Evolutionary conservation across 2,329 filamentous ascomycete genomes (phyloP).

Genomic region (Monosporascus cannonballus): DNA sequence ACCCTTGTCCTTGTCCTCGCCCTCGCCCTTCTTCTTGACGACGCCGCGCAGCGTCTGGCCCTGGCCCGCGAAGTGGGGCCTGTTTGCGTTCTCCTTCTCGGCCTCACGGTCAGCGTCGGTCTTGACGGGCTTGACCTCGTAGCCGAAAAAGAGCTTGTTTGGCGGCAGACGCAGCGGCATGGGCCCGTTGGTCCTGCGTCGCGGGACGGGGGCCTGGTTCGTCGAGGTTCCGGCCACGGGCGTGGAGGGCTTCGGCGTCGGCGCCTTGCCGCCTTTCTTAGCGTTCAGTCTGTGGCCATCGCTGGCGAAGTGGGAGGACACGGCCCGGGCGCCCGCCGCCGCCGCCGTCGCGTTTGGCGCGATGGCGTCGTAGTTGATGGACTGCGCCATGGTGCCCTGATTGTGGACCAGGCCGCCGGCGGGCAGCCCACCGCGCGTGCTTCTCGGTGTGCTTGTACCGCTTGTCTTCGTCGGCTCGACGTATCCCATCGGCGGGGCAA

Average conservation of each 20-base stretch:
- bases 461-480: slow-evolving; percentile 75
- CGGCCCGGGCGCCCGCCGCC: slow-evolving; percentile 39
- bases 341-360: slow-evolving; percentile 68
- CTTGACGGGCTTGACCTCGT: slow-evolving; percentile 84
- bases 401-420: slow-evolving; percentile 70
- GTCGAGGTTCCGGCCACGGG: slow-evolving; percentile 57
- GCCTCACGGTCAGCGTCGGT: slow-evolving; percentile 66
- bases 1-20: slow-evolving; percentile 37
- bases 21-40: slow-evolving; percentile 63
- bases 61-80: slow-evolving; percentile 75
- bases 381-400: slow-evolving; percentile 91
- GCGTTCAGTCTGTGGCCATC: slow-evolving; percentile 76
- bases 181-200: slow-evolving; percentile 63
- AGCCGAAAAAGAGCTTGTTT: slow-evolving; percentile 95
- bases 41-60: slow-evolving; percentile 71
- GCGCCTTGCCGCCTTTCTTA: slow-evolving; percentile 74
- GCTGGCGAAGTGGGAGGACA: slow-evolving; percentile 68
- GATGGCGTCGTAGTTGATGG: slow-evolving; percentile 94
- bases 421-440: slow-evolving; percentile 56
- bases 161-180: slow-evolving; percentile 78
- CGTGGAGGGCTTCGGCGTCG: slow-evolving; percentile 66
- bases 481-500: slow-evolving; percentile 89
- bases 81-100: slow-evolving; percentile 57
- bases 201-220: slow-evolving; percentile 27
- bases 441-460: slow-evolving; percentile 82